phyloP scores from a whole-genome alignment of 768 basidiomycete species.

The Sporobolomyces phaffii region DNA sequence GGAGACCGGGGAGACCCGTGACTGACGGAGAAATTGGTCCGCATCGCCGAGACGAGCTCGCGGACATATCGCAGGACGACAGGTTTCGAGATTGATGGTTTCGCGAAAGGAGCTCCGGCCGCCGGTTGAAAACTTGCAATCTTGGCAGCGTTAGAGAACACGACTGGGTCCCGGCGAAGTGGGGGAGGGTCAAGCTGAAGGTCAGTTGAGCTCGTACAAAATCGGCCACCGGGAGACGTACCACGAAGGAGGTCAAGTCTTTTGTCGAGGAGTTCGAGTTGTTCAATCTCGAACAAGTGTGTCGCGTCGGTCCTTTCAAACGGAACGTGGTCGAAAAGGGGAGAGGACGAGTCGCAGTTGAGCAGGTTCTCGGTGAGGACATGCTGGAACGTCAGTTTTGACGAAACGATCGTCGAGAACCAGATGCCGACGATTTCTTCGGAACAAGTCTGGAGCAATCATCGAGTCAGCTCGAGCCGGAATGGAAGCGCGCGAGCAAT shows the following conservation, averaged over 20 bases:
- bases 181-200: neutral
- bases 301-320: neutral
- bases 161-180: conserved; percentile 10
- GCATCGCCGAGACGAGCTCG: conserved; percentile 22
- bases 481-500: neutral
- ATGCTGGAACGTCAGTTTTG: conserved; percentile 37
- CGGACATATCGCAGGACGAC: conserved; percentile 18
- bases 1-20: neutral
- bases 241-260: conserved; percentile 27
- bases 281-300: conserved; percentile 8
- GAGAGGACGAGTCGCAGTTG: conserved; percentile 12
- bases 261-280: conserved; percentile 22
- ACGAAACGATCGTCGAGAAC: conserved; percentile 39
- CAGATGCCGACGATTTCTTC: conserved; percentile 40
- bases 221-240: no score
- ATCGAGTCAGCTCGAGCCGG: no score
- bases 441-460: conserved; percentile 25
- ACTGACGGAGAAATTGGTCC: conserved; percentile 28
- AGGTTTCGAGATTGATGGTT: neutral
- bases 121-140: neutral
- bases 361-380: conserved; percentile 28
- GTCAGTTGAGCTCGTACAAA: neutral
- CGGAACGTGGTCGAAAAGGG: conserved; percentile 21
- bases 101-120: neutral
- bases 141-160: conserved; percentile 27